Base-by-base conservation (phyloP, 306 rosid species). In the Betula pendula region DNA sequence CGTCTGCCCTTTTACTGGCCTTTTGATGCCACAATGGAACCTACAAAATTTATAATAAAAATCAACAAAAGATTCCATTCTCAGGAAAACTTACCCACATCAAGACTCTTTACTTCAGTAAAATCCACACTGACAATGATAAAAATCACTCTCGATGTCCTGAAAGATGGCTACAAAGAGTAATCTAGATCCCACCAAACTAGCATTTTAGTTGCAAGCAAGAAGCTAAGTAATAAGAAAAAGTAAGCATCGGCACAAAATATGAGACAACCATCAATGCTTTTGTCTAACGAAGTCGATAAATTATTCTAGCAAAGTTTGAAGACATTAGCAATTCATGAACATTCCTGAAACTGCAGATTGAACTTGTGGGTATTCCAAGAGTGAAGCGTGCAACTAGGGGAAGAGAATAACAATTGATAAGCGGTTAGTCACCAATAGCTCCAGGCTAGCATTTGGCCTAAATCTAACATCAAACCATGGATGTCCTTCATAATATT, bases 1-100 rank as follows among this genome's bases (percentile, higher is more conserved):
- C 97, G 68, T 90, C 97, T 13, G 90, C 94, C 76, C 96, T 79
- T 16, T 77, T 68, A 81, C 97, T 90, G 52, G 96, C 91, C 82
- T 87, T 91, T 81, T 94, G 97, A 79, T 85, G 84, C 98, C 98
- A 90, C 27, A 94, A 84, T 25, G 97, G 92, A 65, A 89, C 86
- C 96, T 94, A 70, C 24, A 79, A 78, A 59, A 74, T 59, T 77
- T 45, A 66, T 19, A 60, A 83, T n/a, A 19, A 7, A 10, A n/a
- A 56, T 56, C 33, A 22, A 56, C 13, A 11, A 24, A 56, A 56
- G 9, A 33, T 24, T 24, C 63, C 63, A 22, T 22, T 56, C 24
- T 22, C 2, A 12, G 63, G 29, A 25, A 56, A 56, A 24, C 31
- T 56, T 24, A 22, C 31, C 0, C 17, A 56, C 33, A 56, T 22